Evolutionary conservation across 2,329 filamentous ascomycete species (phyloP), one percentile per base, ranked within the genome.

Genomic region (Colletotrichum melonis): DNA sequence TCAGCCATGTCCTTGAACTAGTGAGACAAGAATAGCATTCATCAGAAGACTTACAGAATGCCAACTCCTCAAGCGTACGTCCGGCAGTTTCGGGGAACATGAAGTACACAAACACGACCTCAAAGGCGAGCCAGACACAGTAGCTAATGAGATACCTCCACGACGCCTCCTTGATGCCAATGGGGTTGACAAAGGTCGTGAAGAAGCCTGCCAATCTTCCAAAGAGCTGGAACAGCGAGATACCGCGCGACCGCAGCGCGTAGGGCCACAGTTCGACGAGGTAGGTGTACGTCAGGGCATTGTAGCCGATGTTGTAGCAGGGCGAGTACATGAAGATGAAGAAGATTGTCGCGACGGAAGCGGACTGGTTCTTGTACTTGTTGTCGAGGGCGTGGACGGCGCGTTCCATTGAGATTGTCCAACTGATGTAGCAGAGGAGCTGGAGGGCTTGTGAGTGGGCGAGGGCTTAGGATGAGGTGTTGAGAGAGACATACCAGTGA

Each of bases 71-170:
- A 55, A 95, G 85, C 71, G 92, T 90, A 72, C 94, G 88, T 74
- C 93, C 93, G 72, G 92, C 92, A 0, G 93, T 95, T 82, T 95
- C 93, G 9, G 93, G 93, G 80, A 94, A 95, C 76, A 94, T 87
- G 82, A 95, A 94, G 83, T 92, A 95, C 54, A 95, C 92, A 92
- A 77, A 42, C n/a, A 56, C 69, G 11, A 77, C 58, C 65, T 80
- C 79, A 49, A 80, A 78, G 12, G 65, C 77, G 16, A 80, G 74
- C 77, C 77, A 79, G 74, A 72, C 74, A 59, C 74, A 75, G 68
- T 76, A 76, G 62, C 74, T 74, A 35, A 76, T 76, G 35, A 75
- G 65, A 28, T 76, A 76, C 5, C 62, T 14, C 75, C 75, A 76
- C 19, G 63, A 67, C 1, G 68, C 62, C 28, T 68, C 46, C n/a